Evolutionary conservation across 1,139 yeast species (phyloP), one percentile per base, ranked within the genome.

Genomic region (Pichia sp.): DNA sequence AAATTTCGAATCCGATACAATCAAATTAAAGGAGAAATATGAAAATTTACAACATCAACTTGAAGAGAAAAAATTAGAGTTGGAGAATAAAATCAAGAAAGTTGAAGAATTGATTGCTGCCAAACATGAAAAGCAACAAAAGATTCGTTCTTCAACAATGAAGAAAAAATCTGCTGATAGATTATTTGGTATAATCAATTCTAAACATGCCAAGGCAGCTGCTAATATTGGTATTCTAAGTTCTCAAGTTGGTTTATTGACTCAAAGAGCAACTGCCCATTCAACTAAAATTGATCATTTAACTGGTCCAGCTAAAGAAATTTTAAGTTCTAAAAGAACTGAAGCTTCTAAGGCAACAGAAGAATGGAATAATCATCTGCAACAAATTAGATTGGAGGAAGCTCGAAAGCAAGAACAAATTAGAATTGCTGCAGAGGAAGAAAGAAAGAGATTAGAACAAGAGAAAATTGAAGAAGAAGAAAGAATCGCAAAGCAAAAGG

Each of bases 351-450:
- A 64, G 23, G 64, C 71, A 36, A 62, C 55, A 40, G 45, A 52
- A 23, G 58, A 58, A 28, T 74, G 79, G 79, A 66, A 69, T 49
- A 51, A 53, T 7, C 77, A 74, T 48, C 66, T 66, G 56, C 48
- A 52, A 31, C 51, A 47, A 39, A 52, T 59, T 51, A 65, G 77
- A 50, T 56, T 66, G 19, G 72, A 68, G 51, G 77, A 74, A 31
- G 63, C 64, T 35, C 66, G 70, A 50, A 75, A 68, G 34, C 74
- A 69, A 42, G 77, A 70, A 49, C 68, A 72, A 40, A 62, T 64
- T 48, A 65, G 62, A 51, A 54, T 67, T 28, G 62, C 60, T 40
- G 62, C 61, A 12, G 66, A 70, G 51, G 74, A 68, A 45, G 77
- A 72, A 51, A 62, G 72, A 42, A 74, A 70, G 53, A 61, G 69